Base-by-base conservation (phyloP, 2,329 filamentous ascomycete genomes). In the Aspergillus phoenicis region DNA sequence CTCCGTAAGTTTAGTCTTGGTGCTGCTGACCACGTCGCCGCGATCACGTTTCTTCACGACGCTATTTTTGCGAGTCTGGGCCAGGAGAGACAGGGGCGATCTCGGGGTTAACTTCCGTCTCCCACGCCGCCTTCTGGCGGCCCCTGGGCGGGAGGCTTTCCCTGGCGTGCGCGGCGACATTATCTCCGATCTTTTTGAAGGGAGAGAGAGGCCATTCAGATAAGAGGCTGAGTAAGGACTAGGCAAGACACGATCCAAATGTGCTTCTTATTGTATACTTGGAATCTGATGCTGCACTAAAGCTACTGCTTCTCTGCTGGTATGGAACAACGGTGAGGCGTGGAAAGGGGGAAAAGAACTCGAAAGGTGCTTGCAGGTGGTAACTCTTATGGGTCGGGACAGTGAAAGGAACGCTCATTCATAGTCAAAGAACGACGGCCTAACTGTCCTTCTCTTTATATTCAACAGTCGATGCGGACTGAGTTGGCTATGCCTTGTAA, bases 21-120 rank as follows among this genome's bases (percentile, higher is more conserved):
- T 54, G 59, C 17, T 62, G 36, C 33, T 38, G 13, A 59, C 30
- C n/a, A 56, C 41, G 47, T 56, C 47, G 17, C 47, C 56, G 45
- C n/a, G 47, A 22, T 41, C 48, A n/a, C 57, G 36, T 48, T 51
- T 53, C 57, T 62, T 60, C 45, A 52, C 55, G 15, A 51, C 22
- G 17, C 52, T 60, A 17, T 60, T 63, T 38, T 47, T 60, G 39
- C 64, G 66, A 30, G 62, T 38, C 36, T 63, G 59, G n/a, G 52
- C 47, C 30, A 66, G 30, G 20, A 60, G 61, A 6, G 65, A 62
- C 33, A 47, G 62, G 24, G 65, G 62, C 5, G 66, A 67, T 36
- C 51, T 59, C 8, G 65, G 61, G 5, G 53, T 36, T 6, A 55
- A 59, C 38, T 54, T 43, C 17, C 59, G 62, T 24, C 51, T 64